These are phyloP conservation scores for Naganishia albida DNA, from an alignment of 1,284 basidiomycete genomes.

Conservation along the genomic window DNA sequence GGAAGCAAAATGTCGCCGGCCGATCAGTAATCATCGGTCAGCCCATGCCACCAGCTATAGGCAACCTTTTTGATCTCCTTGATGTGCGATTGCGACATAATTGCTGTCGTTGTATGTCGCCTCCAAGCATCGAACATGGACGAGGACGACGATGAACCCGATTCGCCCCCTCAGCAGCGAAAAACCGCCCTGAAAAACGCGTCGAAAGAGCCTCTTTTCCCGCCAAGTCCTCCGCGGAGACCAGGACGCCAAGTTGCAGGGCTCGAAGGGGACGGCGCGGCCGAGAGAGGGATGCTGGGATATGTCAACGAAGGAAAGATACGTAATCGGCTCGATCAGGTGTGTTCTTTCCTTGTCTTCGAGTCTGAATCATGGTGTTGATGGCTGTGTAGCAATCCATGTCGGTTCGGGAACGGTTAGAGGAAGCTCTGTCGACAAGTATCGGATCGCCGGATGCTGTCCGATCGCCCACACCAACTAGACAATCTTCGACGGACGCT, in stretches of 20 bases:
- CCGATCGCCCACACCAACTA: not conserved
- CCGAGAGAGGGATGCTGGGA: not conserved
- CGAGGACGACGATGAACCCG: not conserved
- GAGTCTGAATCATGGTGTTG: no score
- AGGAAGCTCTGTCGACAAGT: constrained; percentile 7
- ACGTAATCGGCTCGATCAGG: constrained; percentile 7
- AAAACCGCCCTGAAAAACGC: not conserved
- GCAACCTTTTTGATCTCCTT: not conserved
- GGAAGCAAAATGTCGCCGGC: not conserved
- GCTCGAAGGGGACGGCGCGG: not conserved
- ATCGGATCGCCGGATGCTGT: not conserved
- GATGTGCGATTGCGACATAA: no score
- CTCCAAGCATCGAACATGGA: not conserved
- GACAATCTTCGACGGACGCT: not conserved
- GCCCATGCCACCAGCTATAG: not conserved
- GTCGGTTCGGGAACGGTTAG: constrained; percentile 13
- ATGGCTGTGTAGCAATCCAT: constrained; percentile 8
- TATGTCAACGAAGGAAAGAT: not conserved
- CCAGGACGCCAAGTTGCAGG: not conserved
- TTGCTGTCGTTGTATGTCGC: no score
- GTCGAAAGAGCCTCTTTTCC: constrained; percentile 16
- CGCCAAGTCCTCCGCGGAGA: constrained; percentile 18
- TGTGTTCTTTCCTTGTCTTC: not conserved
- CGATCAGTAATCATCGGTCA: not conserved
- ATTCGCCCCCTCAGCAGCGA: not conserved